Evolutionary conservation across 2,329 filamentous ascomycete species (phyloP).

Genomic region (Allantophomopsis cytisporea): DNA sequence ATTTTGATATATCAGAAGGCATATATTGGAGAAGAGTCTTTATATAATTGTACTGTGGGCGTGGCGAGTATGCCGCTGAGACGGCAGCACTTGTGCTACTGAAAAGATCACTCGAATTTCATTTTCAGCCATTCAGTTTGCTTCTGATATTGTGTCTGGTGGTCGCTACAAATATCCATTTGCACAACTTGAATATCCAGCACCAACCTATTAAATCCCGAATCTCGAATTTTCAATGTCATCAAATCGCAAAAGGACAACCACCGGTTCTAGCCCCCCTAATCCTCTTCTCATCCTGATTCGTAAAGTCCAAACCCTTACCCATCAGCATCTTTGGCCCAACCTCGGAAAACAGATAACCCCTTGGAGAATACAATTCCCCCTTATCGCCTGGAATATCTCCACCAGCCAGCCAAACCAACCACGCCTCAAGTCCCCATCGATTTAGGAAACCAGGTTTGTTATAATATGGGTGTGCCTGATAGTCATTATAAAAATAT

Average conservation of each 20-base stretch:
- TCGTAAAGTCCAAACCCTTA: constrained; percentile 34
- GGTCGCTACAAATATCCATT: too few relatives aligned
- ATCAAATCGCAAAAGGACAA: constrained; percentile 28
- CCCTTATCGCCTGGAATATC: constrained; percentile 28
- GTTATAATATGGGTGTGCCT: constrained; percentile 53
- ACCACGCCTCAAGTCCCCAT: constrained; percentile 43
- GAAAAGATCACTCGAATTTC: too few relatives aligned
- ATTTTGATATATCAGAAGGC: too few relatives aligned
- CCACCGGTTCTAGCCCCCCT: constrained; percentile 22
- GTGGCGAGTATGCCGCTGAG: too few relatives aligned
- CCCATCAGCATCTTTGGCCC: constrained; percentile 42
- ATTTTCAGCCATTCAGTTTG: too few relatives aligned
- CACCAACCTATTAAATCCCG: too few relatives aligned
- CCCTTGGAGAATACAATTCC: constrained; percentile 27
- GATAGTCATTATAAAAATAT: constrained; percentile 34
- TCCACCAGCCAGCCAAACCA: constrained; percentile 28
- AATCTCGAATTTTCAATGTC: not conserved
- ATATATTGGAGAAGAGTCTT: too few relatives aligned
- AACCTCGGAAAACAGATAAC: constrained; percentile 43
- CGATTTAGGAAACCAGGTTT: constrained; percentile 44
- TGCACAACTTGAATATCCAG: too few relatives aligned
- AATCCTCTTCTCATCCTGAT: constrained; percentile 23
- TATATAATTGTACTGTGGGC: too few relatives aligned
- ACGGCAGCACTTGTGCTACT: too few relatives aligned
- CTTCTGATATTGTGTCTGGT: too few relatives aligned